Base-by-base conservation (phyloP, 176 grass and related monocot species). In the Urochloa ruziziensis region DNA sequence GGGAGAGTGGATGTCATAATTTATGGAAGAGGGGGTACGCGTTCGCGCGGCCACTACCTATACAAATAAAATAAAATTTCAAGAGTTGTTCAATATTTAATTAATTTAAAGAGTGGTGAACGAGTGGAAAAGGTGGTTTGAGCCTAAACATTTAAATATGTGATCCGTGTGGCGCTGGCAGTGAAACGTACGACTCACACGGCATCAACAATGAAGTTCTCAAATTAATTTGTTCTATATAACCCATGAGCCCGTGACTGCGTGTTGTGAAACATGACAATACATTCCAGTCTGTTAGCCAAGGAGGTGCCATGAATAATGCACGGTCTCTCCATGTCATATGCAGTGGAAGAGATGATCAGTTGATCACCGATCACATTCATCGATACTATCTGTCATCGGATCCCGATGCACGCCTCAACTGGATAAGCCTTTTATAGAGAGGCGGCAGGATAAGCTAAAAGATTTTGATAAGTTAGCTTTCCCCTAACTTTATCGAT, bases 1-100 rank as follows among this genome's bases (percentile, higher is more conserved):
- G 82, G 58, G 82, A 86, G 90, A 89, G 60, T 89, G 83, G 86
- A 80, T 29, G 79, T 89, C 67, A 6, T 89, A 93, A 93, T 93
- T 93, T 90, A 80, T 93, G 62, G 0, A 0, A 67, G 63, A 46
- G 75, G 87, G 83, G 87, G 84, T 90, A 90, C 17, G 81, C 51
- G 85, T 90, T 7, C 67, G 91, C 85, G 73, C 73, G 78, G 42
- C 78, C 81, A 70, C 60, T 78, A 24, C 21, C 18, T 23, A 54
- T 23, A 2, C 19, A 23, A 23, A 7, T 56, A 2, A n/a, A 56
- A 10, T 57, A 4, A 57, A 56, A 57, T 10, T 11, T 57, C 2
- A 24, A 24, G 6, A 2, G 7, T 9, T 54, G 7, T 54, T 54
- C 5, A 52, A 21, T 13, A 40, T 40, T 40, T 40, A 8, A 40